Percentiles rank a stretch among this genome's conserved stretches.
Conservation (phyloP, 1,139 yeast species). For the Candida sp. region DNA sequence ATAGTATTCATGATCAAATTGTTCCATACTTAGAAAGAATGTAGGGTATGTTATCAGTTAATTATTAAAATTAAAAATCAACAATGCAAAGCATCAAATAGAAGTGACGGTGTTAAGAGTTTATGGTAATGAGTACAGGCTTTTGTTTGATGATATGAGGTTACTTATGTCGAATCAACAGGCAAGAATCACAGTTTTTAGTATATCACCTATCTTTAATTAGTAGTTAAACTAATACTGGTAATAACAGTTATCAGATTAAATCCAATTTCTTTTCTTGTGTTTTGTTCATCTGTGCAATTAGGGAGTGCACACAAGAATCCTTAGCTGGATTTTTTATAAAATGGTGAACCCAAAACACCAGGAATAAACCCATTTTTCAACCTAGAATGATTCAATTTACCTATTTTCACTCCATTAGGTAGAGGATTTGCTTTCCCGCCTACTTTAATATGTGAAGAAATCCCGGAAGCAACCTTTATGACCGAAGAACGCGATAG, state of each 20-base stretch:
- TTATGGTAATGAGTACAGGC: neutral
- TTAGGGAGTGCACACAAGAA: neutral
- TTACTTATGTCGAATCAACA: neutral
- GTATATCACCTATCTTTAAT: neutral
- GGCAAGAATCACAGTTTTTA: neutral
- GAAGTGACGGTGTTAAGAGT: neutral
- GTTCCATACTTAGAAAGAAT: conserved; percentile 1
- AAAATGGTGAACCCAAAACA: conserved; percentile 9
- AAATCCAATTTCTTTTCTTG: neutral
- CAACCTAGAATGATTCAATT: conserved; percentile 8
- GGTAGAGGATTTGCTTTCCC: conserved; percentile 3
- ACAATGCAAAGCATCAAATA: neutral
- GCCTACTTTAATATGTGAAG: conserved; percentile 12
- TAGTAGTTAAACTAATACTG: neutral
- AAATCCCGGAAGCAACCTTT: conserved; percentile 11
- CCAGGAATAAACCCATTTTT: conserved; percentile 6
- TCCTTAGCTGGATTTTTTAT: neutral
- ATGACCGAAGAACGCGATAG: conserved; percentile 6
- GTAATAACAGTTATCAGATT: neutral
- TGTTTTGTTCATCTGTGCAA: neutral
- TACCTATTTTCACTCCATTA: conserved; percentile 1
- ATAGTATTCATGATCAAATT: conserved; percentile 27
- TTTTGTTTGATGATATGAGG: neutral
- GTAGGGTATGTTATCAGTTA: neutral
- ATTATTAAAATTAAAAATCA: neutral